phyloP scores from a whole-genome alignment of 2,329 filamentous ascomycete genomes.

The Talaromyces sp. region DNA sequence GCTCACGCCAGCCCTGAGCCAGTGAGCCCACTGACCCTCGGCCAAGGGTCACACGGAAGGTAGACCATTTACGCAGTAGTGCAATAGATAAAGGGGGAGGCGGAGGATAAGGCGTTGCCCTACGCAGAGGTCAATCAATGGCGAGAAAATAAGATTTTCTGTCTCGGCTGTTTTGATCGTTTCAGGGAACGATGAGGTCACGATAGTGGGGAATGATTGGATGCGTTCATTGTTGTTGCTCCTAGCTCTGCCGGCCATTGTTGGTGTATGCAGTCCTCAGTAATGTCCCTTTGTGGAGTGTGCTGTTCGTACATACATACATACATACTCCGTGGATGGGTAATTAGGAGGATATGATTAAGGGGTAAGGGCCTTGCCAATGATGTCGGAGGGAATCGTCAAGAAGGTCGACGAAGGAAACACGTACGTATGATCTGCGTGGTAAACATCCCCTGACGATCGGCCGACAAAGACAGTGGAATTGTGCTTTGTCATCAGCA shows the following conservation, averaged over 20 bases:
- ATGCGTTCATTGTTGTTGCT: background rate
- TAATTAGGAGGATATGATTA: background rate
- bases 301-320: background rate
- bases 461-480: background rate
- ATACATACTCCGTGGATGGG: background rate
- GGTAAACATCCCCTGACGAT: background rate
- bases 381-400: too few species aligned
- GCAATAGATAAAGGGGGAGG: background rate
- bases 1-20: background rate
- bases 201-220: background rate
- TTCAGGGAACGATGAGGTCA: slow-evolving; percentile 2
- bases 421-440: background rate
- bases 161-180: background rate
- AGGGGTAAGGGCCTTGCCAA: background rate
- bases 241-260: background rate
- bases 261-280: background rate
- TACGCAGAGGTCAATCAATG: background rate
- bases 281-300: slow-evolving; percentile 1
- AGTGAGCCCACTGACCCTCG: background rate
- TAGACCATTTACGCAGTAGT: background rate
- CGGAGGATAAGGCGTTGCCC: background rate
- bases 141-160: background rate
- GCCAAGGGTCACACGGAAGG: background rate
- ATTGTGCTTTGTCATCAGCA: background rate
- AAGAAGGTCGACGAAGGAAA: background rate